Evolutionary conservation across 1,284 basidiomycete species (phyloP), one percentile per base, ranked within the genome.

Genomic region (Fomitopsis betulina): DNA sequence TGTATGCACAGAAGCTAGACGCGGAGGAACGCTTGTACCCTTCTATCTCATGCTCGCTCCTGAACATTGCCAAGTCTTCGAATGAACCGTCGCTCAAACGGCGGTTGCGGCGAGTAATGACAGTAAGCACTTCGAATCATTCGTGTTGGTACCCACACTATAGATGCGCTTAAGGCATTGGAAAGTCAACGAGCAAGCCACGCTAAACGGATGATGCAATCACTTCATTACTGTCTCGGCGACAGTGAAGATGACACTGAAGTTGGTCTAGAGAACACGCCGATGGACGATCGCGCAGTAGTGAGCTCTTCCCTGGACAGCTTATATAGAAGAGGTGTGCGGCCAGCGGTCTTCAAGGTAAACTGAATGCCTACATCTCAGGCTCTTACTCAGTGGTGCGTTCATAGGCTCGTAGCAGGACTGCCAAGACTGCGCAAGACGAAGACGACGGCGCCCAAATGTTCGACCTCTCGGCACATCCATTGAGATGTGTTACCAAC

Each of bases 301-400:
- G 66, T 87, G 45, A 73, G 70, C 60, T 69, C 75, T 43, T 71
- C 77, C 23, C 72, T 87, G 73, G 79, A 82, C 60, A 70, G 68
- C 42, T 65, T 85, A 12, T 83, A 80, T 64, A 76, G 76, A 58
- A 59, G 63, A 39, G 72, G 76, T 3, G 67, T 81, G 60, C 76
- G 74, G 45, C 75, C 75, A 6, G 71, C 73, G 7, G 75, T 69
- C 39, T 84, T 85, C 69, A 85, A 83, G 78, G 86, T 84, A 60
- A 51, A n/a, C 9, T 17, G 5, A 12, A 27, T 6, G 7, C 15
- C 19, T 35, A 7, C 17, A 23, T 4, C 8, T 19, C n/a, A 5
- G n/a, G 9, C 19, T 33, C 7, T 3, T 51, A n/a, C 8, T 43
- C 17, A 25, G n/a, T 17, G 19, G 17, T 43, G 40, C 40, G 19